phyloP scores from a whole-genome alignment of 352 stramenopile species.

The Phytopythium sindhum region DNA sequence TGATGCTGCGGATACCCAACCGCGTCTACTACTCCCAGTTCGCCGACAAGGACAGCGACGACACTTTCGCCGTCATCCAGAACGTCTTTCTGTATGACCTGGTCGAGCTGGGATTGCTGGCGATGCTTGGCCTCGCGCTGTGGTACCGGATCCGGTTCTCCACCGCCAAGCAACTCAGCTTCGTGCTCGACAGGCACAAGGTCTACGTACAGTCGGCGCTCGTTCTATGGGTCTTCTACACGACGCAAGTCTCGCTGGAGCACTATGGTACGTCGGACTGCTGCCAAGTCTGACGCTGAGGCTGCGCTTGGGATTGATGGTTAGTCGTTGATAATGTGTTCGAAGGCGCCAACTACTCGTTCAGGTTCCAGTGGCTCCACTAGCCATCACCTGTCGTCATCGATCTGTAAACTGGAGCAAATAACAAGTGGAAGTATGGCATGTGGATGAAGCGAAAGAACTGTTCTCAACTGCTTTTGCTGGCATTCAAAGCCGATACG shows the following conservation, averaged over 20 bases:
- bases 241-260: constrained; percentile 17
- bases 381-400: too few relatives aligned
- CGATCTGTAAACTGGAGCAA: background rate
- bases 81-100: background rate
- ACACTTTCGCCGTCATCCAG: background rate
- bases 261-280: constrained; percentile 18
- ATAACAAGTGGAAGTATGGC: background rate
- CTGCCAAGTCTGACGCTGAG: background rate
- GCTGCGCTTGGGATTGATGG: background rate
- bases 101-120: background rate
- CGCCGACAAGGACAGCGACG: constrained; percentile 4
- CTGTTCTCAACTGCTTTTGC: background rate
- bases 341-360: background rate
- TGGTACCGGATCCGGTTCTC: background rate
- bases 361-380: constrained; percentile 1
- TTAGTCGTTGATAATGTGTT: background rate
- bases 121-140: background rate
- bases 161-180: constrained; percentile 4
- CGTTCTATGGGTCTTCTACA: constrained; percentile 24
- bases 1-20: constrained; percentile 21
- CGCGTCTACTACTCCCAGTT: constrained; percentile 26
- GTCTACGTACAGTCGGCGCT: constrained; percentile 16
- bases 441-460: background rate
- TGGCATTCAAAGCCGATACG: background rate
- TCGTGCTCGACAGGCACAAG: constrained; percentile 13